phyloP scores from a whole-genome alignment of 1,284 basidiomycete genomes.

The Malassezia cuniculi region DNA sequence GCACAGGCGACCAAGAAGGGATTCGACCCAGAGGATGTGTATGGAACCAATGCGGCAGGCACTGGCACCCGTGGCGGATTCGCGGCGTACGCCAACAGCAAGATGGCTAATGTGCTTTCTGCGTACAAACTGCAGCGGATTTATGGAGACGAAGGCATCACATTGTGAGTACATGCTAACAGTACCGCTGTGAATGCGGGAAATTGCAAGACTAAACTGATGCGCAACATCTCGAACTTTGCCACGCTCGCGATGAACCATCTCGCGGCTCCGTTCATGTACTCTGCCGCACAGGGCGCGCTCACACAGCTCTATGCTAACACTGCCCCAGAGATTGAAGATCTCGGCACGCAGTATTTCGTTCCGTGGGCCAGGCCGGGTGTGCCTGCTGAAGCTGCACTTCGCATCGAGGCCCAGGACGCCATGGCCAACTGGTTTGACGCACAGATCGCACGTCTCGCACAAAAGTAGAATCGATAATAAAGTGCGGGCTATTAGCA shows the following conservation, averaged over 20 bases:
- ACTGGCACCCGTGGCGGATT: neutral
- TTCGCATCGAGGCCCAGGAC: slow-evolving; percentile 1
- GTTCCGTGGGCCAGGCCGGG: slow-evolving; percentile 25
- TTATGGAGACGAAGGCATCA: slow-evolving; percentile 14
- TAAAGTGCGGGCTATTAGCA: no score
- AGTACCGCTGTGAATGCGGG: slow-evolving; percentile 19
- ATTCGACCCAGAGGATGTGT: slow-evolving; percentile 4
- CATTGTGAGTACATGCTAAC: slow-evolving; percentile 4
- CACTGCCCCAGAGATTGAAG: slow-evolving; percentile 4
- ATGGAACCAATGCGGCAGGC: neutral
- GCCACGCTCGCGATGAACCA: slow-evolving; percentile 7
- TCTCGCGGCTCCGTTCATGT: slow-evolving; percentile 16
- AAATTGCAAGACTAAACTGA: slow-evolving; percentile 11
- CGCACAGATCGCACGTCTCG: slow-evolving; percentile 16
- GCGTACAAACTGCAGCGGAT: slow-evolving; percentile 3
- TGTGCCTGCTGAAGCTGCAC: slow-evolving; percentile 11
- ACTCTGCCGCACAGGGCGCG: slow-evolving; percentile 16
- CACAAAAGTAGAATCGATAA: no score
- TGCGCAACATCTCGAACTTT: slow-evolving; percentile 6
- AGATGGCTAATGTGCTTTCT: slow-evolving; percentile 14
- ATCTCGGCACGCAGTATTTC: slow-evolving; percentile 19
- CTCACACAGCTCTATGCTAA: slow-evolving; percentile 25
- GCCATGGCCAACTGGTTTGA: slow-evolving; percentile 24
- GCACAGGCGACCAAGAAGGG: slow-evolving; percentile 4
- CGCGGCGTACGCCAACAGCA: slow-evolving; percentile 20